phyloP scores from a whole-genome alignment of 2,329 filamentous ascomycete genomes.

The Fusarium sp. region DNA sequence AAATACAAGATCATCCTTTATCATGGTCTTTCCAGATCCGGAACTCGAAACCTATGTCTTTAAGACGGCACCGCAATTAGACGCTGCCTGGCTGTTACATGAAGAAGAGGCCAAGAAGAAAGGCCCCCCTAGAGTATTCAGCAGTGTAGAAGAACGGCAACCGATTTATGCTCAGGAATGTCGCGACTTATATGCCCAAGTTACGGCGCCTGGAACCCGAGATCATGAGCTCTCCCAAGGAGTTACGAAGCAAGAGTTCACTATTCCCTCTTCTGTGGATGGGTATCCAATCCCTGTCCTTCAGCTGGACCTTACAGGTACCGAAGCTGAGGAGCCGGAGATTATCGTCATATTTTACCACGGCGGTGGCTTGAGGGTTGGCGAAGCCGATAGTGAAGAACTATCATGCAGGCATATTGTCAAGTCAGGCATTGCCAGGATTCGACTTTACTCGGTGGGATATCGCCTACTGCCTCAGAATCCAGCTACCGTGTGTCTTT shows the following conservation, averaged over 20 bases:
- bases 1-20: not conserved
- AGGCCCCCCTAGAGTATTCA: constrained; percentile 33
- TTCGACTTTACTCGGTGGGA: constrained; percentile 53
- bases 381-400: constrained; percentile 59
- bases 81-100: constrained; percentile 52
- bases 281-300: constrained; percentile 48
- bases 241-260: constrained; percentile 42
- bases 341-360: constrained; percentile 56
- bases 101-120: constrained; percentile 42
- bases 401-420: constrained; percentile 55
- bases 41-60: constrained; percentile 41
- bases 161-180: constrained; percentile 52
- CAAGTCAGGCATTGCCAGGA: constrained; percentile 39
- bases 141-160: constrained; percentile 45
- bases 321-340: constrained; percentile 16
- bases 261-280: constrained; percentile 46
- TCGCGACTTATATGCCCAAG: constrained; percentile 46
- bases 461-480: constrained; percentile 56
- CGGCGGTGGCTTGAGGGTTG: constrained; percentile 57
- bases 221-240: constrained; percentile 49
- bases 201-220: constrained; percentile 47
- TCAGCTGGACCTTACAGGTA: constrained; percentile 40
- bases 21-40: constrained; percentile 28
- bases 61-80: constrained; percentile 47
- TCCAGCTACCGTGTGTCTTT: constrained; percentile 50